Conservation (phyloP, 768 basidiomycete species). For the Leccinum broughii region DNA sequence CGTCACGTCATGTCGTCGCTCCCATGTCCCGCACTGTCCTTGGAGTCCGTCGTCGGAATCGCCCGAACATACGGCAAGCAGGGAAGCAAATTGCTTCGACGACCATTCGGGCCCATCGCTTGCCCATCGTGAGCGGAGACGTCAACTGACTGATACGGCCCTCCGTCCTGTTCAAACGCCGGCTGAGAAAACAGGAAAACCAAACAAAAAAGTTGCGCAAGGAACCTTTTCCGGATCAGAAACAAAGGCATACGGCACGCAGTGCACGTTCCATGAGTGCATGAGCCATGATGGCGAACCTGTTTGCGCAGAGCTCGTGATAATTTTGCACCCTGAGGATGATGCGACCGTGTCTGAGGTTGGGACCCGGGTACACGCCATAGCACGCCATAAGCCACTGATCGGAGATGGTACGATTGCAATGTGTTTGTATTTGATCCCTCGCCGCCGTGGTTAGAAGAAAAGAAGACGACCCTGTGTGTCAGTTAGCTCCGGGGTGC, state of each 20-base stretch:
- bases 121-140: no score
- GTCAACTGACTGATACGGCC: no score
- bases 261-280: neutral
- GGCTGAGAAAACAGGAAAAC: neutral
- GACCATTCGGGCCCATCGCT: no score
- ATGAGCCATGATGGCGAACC: neutral
- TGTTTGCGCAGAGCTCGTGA: neutral
- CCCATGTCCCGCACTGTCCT: no score
- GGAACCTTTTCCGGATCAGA: neutral
- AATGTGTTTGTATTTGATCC: constrained; percentile 79
- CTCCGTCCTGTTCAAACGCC: neutral
- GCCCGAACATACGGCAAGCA: no score
- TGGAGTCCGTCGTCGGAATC: no score
- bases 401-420: constrained; percentile 68
- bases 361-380: neutral
- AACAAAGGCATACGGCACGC: neutral
- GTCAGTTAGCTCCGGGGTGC: constrained; percentile 27
- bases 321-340: neutral
- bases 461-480: constrained; percentile 82
- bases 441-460: constrained; percentile 65
- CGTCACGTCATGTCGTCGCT: no score
- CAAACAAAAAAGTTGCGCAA: neutral
- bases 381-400: constrained; percentile 53
- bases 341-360: neutral
- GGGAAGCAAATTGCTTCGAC: no score